phyloP scores from a whole-genome alignment of 192 early-diverging fungal species.

The Mortierella alpina region DNA sequence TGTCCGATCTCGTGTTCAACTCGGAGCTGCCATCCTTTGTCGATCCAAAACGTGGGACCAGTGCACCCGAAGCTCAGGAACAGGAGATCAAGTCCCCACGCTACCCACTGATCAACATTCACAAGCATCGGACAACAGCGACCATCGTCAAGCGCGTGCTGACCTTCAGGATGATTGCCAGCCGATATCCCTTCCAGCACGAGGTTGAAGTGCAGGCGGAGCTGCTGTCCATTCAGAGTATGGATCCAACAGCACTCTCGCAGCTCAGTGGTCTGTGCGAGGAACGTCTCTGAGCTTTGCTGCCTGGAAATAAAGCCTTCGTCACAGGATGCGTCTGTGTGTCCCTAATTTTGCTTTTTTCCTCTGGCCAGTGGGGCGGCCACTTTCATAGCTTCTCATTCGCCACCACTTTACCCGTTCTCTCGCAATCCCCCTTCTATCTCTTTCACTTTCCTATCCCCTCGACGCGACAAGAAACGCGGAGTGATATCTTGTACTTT shows the following conservation, averaged over 20 bases:
- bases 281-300: not conserved
- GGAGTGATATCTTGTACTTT: too few relatives aligned
- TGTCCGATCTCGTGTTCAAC: constrained; percentile 71
- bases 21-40: constrained; percentile 64
- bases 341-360: too few relatives aligned
- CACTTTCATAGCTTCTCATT: not conserved
- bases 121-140: constrained; percentile 67
- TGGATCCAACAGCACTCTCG: constrained; percentile 20
- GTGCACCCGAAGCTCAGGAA: not conserved
- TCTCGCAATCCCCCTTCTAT: not conserved
- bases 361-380: too few relatives aligned
- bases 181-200: constrained; percentile 60
- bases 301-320: too few relatives aligned
- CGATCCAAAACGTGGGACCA: constrained; percentile 17
- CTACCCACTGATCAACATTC: constrained; percentile 59
- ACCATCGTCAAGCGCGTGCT: constrained; percentile 69
- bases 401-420: not conserved
- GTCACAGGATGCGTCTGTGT: too few relatives aligned
- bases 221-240: constrained; percentile 30
- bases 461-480: not conserved
- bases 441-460: not conserved
- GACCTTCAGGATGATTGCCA: constrained; percentile 62
- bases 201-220: constrained; percentile 49
- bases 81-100: not conserved
- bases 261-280: constrained; percentile 26